Evolutionary conservation across 148 eudicot genomes (phyloP).

Genomic region (Chenopodium quinoa): DNA sequence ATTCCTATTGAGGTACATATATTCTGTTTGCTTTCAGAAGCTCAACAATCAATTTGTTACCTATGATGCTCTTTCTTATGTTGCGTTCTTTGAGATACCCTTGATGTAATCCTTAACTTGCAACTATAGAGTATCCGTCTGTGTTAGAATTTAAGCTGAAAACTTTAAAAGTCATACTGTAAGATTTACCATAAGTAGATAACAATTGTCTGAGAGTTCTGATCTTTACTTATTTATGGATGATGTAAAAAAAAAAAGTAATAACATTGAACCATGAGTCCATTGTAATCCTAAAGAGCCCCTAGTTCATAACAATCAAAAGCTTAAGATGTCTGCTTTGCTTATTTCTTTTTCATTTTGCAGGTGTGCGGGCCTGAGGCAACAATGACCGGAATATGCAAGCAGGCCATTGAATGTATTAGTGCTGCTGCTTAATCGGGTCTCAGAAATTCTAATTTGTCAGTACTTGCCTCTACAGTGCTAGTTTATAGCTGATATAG

Average conservation of each 20-base stretch:
- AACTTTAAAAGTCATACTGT: not conserved
- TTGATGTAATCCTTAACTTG: not conserved
- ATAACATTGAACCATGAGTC: not conserved
- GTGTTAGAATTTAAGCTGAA: not conserved
- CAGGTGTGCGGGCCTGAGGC: conserved; percentile 95
- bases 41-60: not conserved
- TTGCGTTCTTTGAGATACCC: not conserved
- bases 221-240: too few species aligned
- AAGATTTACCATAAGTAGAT: too few species aligned
- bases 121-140: not conserved
- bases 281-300: not conserved
- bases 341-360: not conserved
- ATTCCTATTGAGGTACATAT: conserved; percentile 83
- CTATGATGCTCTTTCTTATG: not conserved
- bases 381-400: conserved; percentile 99
- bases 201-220: too few species aligned
- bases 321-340: not conserved
- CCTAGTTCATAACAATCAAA: not conserved
- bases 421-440: conserved; percentile 55
- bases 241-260: too few species aligned
- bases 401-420: conserved; percentile 93
- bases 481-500: not conserved
- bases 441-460: not conserved
- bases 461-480: not conserved
- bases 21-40: not conserved